Evolutionary conservation across 1,284 basidiomycete species (phyloP).

Genomic region (Chiua sp.): DNA sequence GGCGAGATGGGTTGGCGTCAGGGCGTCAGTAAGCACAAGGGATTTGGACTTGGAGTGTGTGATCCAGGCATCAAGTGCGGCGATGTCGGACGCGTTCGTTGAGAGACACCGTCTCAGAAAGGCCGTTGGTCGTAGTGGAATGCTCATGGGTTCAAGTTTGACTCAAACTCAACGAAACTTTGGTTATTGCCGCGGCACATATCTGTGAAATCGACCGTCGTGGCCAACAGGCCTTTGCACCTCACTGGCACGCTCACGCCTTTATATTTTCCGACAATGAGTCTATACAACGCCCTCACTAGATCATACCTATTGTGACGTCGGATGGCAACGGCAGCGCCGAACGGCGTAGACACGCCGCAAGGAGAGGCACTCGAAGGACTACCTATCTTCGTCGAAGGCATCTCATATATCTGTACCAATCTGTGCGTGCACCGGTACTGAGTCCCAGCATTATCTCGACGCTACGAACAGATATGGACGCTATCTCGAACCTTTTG

Average conservation of each 20-base stretch:
- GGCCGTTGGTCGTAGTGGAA: background rate
- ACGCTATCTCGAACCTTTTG: slow-evolving; percentile 88
- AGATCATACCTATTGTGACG: slow-evolving; percentile 7
- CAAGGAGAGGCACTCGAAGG: slow-evolving; percentile 5
- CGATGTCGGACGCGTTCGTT: slow-evolving; percentile 5
- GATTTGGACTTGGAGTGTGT: slow-evolving; percentile 48
- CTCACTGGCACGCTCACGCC: slow-evolving; percentile 13
- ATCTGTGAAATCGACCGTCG: background rate
- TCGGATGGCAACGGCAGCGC: slow-evolving; percentile 8
- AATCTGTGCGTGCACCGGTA: slow-evolving; percentile 3
- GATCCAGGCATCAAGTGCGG: slow-evolving; percentile 57
- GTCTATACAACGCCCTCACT: background rate
- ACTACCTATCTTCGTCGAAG: slow-evolving; percentile 51
- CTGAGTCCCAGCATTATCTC: too few relatives aligned
- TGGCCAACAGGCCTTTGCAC: slow-evolving; percentile 39
- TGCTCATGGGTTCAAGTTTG: too few relatives aligned
- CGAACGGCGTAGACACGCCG: background rate
- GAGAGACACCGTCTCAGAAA: slow-evolving; percentile 14
- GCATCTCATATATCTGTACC: slow-evolving; percentile 60
- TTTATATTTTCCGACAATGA: slow-evolving; percentile 4
- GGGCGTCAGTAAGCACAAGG: slow-evolving; percentile 47
- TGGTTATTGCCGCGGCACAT: too few relatives aligned
- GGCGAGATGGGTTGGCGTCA: slow-evolving; percentile 57
- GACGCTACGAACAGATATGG: slow-evolving; percentile 91
- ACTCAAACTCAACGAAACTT: too few relatives aligned